Evolutionary conservation across 1,284 basidiomycete species (phyloP).

Genomic region (Trichosporon sp.): DNA sequence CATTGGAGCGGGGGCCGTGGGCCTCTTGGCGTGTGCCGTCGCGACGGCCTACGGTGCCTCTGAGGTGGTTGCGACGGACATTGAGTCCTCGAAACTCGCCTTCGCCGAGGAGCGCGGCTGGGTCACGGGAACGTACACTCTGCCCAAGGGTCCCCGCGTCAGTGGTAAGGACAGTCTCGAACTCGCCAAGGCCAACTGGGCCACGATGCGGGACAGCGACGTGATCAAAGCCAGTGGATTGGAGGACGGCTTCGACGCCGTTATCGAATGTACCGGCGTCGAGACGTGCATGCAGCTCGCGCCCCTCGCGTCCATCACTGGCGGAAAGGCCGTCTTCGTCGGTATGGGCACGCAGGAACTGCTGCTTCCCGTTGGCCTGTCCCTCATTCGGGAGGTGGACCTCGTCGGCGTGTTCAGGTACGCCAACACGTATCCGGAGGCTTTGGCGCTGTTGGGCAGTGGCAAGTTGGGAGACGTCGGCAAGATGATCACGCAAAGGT

Average conservation of each 20-base stretch:
- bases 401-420: slow-evolving; percentile 83
- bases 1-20: slow-evolving; percentile 89
- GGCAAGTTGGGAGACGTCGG: slow-evolving; percentile 67
- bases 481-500: slow-evolving; percentile 79
- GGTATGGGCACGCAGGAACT: slow-evolving; percentile 91
- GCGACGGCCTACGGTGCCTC: slow-evolving; percentile 72
- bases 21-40: slow-evolving; percentile 79
- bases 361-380: slow-evolving; percentile 76
- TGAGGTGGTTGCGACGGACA: slow-evolving; percentile 77
- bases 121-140: slow-evolving; percentile 70
- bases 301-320: slow-evolving; percentile 57
- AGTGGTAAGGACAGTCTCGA: slow-evolving; percentile 67
- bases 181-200: slow-evolving; percentile 66
- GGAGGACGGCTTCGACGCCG: slow-evolving; percentile 81
- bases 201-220: slow-evolving; percentile 46
- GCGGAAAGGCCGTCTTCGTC: slow-evolving; percentile 86
- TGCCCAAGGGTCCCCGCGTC: slow-evolving; percentile 59
- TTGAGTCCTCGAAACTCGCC: slow-evolving; percentile 75
- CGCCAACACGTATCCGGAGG: slow-evolving; percentile 79
- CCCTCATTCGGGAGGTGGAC: slow-evolving; percentile 87
- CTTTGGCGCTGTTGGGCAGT: slow-evolving; percentile 70
- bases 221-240: slow-evolving; percentile 54
- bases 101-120: slow-evolving; percentile 76
- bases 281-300: slow-evolving; percentile 87
- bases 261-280: slow-evolving; percentile 90